phyloP scores from a whole-genome alignment of 2,329 filamentous ascomycete genomes.

The Colletotrichum navitas region DNA sequence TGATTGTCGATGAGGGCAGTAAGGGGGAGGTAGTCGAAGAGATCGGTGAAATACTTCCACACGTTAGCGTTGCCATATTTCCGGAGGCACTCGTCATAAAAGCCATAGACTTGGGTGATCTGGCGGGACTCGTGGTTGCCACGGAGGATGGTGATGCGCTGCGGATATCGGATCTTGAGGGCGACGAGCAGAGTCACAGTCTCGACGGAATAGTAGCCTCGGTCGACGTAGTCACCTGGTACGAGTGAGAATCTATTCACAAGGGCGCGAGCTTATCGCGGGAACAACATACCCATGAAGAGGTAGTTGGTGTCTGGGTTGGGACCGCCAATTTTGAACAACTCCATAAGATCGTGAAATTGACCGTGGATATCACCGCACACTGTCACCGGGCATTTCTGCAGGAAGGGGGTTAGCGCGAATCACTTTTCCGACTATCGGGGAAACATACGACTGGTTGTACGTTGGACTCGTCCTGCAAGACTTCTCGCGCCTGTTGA shows the following conservation, averaged over 20 bases:
- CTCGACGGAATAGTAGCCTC: slow-evolving; percentile 99
- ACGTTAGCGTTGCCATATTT: slow-evolving; percentile 99
- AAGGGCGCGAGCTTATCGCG: slow-evolving; percentile 7
- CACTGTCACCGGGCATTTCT: slow-evolving; percentile 99
- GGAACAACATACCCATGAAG: slow-evolving; percentile 86
- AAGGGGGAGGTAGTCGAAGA: slow-evolving; percentile 98
- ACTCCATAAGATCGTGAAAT: slow-evolving; percentile 99
- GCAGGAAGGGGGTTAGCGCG: slow-evolving; percentile 48
- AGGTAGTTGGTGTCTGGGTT: slow-evolving; percentile 99
- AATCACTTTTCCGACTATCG: slow-evolving; percentile 37
- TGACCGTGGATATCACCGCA: slow-evolving; percentile 99
- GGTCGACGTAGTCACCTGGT: slow-evolving; percentile 95
- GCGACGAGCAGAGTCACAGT: slow-evolving; percentile 96
- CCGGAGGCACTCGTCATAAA: slow-evolving; percentile 98
- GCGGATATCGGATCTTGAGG: slow-evolving; percentile 97
- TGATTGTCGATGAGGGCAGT: slow-evolving; percentile 99
- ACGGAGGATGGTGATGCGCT: slow-evolving; percentile 97
- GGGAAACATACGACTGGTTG: slow-evolving; percentile 87
- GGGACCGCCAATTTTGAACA: slow-evolving; percentile 98
- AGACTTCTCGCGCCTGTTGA: slow-evolving; percentile 87
- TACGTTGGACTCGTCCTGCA: slow-evolving; percentile 98
- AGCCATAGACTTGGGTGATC: slow-evolving; percentile 99
- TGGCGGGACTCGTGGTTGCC: slow-evolving; percentile 99
- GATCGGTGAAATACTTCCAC: slow-evolving; percentile 99
- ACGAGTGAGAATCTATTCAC: slow-evolving; percentile 42